Percentiles rank a stretch among this genome's conserved stretches.
Conservation (phyloP, 2,329 filamentous ascomycete species). For the Albophoma yamanashiensis region DNA sequence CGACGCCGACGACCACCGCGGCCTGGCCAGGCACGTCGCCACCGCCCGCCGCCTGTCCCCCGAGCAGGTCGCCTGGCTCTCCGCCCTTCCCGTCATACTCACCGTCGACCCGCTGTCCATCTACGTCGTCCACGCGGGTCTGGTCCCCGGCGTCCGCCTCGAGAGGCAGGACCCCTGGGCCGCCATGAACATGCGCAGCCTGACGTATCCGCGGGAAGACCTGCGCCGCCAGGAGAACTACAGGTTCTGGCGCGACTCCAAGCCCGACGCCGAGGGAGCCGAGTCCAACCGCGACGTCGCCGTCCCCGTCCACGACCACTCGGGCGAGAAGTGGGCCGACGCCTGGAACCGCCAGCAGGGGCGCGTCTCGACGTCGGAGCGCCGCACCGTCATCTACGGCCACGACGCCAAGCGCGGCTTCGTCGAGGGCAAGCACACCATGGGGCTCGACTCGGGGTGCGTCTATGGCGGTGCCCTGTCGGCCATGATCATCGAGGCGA, state of each 20-base stretch:
- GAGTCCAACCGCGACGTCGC: constrained; percentile 19
- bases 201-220: constrained; percentile 42
- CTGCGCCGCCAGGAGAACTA: constrained; percentile 24
- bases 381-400: constrained; percentile 71
- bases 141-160: constrained; percentile 65
- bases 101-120: constrained; percentile 54
- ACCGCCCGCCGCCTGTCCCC: constrained; percentile 41
- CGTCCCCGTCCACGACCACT: constrained; percentile 28
- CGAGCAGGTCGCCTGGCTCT: constrained; percentile 59
- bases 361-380: constrained; percentile 16
- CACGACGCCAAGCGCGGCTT: constrained; percentile 72
- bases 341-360: constrained; percentile 45
- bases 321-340: constrained; percentile 58
- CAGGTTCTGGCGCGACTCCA: background rate
- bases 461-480: constrained; percentile 65
- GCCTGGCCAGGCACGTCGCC: constrained; percentile 33
- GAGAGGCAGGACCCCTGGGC: constrained; percentile 64
- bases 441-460: constrained; percentile 80
- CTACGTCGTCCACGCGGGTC: constrained; percentile 72
- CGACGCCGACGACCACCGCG: constrained; percentile 18
- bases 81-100: constrained; percentile 66
- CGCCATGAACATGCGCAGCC: constrained; percentile 86
- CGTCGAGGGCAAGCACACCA: constrained; percentile 51
- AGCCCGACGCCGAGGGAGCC: background rate
- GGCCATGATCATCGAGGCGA: constrained; percentile 60